Conservation (phyloP, 176 grass and related monocot species). For the Bonia amplexicaulis region DNA sequence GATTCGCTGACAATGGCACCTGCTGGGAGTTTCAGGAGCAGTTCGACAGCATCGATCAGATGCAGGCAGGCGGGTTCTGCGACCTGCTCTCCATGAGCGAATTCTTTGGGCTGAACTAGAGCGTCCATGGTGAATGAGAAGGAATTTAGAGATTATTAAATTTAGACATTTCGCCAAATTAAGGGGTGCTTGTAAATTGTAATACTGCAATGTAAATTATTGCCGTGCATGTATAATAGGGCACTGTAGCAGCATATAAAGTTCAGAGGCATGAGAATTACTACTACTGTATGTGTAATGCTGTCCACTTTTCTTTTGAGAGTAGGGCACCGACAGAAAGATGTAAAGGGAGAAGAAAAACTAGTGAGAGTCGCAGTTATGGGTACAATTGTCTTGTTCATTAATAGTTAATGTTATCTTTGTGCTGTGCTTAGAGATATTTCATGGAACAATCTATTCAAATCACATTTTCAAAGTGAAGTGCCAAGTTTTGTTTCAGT, state of each 20-base stretch:
- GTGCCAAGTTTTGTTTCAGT: slow-evolving; percentile 10
- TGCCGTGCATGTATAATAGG: slow-evolving; percentile 18
- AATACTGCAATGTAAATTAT: slow-evolving; percentile 47
- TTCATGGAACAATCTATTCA: neutral
- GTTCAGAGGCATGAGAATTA: neutral
- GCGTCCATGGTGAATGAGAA: neutral
- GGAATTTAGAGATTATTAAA: slow-evolving; percentile 8
- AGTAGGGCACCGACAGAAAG: slow-evolving; percentile 27
- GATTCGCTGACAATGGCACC: slow-evolving; percentile 38
- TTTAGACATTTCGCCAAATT: slow-evolving; percentile 7
- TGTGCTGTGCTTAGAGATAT: neutral
- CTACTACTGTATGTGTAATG: neutral
- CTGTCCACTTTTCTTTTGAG: slow-evolving; percentile 2
- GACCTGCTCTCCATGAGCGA: slow-evolving; percentile 58
- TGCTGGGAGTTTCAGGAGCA: slow-evolving; percentile 56
- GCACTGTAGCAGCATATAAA: slow-evolving; percentile 15
- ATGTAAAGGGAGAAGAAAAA: neutral
- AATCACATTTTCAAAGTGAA: slow-evolving; percentile 18
- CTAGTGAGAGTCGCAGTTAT: neutral
- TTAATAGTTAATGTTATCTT: neutral
- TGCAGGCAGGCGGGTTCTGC: slow-evolving; percentile 42
- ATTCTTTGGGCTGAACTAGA: slow-evolving; percentile 44
- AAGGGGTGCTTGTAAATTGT: slow-evolving; percentile 19
- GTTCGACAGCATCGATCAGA: slow-evolving; percentile 50
- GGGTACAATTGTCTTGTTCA: neutral